These are phyloP conservation scores for Kwoniella botswanensis DNA, from an alignment of 768 basidiomycete genomes.

Conservation along the genomic window DNA sequence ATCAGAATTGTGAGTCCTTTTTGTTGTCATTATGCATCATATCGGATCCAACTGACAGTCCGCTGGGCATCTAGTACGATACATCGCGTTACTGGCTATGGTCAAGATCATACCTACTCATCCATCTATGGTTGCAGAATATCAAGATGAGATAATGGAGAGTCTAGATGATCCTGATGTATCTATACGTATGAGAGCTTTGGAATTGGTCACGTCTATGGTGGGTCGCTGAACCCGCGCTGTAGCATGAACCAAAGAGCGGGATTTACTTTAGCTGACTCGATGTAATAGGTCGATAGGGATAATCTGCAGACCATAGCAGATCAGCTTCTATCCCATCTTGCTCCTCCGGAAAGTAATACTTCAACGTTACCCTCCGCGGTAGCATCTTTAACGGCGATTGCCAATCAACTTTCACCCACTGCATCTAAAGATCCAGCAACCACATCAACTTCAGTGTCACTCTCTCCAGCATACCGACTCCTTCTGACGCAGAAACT, in stretches of 20 bases:
- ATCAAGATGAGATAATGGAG: conserved; percentile 86
- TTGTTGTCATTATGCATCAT: background rate
- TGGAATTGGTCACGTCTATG: conserved; percentile 93
- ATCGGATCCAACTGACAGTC: background rate
- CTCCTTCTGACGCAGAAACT: conserved; percentile 79
- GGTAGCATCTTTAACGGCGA: conserved; percentile 62
- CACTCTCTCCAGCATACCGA: conserved; percentile 82
- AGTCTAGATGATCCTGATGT: conserved; percentile 93
- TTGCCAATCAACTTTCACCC: conserved; percentile 59
- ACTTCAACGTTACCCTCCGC: conserved; percentile 58
- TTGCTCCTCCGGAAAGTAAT: conserved; percentile 67
- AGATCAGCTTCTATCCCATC: conserved; percentile 84
- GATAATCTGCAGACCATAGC: conserved; percentile 86
- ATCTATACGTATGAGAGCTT: conserved; percentile 91
- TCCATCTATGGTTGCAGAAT: conserved; percentile 83
- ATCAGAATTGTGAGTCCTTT: conserved; percentile 82
- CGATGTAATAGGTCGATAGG: conserved; percentile 69
- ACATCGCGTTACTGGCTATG: conserved; percentile 92
- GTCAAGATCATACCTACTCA: conserved; percentile 93
- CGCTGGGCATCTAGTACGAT: conserved; percentile 72
- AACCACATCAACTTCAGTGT: conserved; percentile 61
- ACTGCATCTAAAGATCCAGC: conserved; percentile 43
- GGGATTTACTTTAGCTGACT: background rate
- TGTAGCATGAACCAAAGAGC: background rate
- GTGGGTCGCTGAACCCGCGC: conserved; percentile 60